Percentiles rank a stretch among this genome's conserved stretches.
These are phyloP conservation scores for Pachyrhizus erosus DNA, from an alignment of 306 rosid species.

Conservation along the genomic window DNA sequence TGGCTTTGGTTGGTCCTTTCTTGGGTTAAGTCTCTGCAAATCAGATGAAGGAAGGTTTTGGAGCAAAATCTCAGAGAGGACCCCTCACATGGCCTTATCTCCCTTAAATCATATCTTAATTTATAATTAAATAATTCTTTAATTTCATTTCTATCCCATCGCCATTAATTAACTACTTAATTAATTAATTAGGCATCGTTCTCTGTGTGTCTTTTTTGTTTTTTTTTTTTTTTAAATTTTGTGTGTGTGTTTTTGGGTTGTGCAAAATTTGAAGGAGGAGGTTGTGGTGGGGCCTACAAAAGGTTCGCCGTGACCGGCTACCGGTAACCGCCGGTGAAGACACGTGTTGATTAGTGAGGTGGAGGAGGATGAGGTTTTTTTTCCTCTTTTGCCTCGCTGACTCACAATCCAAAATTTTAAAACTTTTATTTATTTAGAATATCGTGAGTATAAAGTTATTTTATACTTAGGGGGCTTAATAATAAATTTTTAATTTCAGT, in stretches of 20 bases:
- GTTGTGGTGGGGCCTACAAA: constrained; percentile 49
- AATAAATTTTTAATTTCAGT: no score
- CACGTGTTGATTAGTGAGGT: constrained; percentile 61
- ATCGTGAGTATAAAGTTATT: neutral
- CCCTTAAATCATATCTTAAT: constrained; percentile 53
- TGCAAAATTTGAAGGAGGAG: constrained; percentile 37
- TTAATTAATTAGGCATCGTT: constrained; percentile 4
- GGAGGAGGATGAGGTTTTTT: neutral
- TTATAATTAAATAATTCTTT: constrained; percentile 37
- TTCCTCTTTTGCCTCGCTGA: constrained; percentile 32
- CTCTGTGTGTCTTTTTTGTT: neutral
- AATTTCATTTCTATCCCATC: neutral
- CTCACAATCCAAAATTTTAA: constrained; percentile 3
- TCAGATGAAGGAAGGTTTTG: constrained; percentile 58
- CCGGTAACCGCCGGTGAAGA: constrained; percentile 45
- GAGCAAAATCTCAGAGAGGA: constrained; percentile 54
- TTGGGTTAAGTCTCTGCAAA: constrained; percentile 72
- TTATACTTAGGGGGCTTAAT: neutral
- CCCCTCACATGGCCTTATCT: constrained; percentile 53
- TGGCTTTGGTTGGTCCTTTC: constrained; percentile 52
- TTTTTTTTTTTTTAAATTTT: neutral
- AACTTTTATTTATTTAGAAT: neutral
- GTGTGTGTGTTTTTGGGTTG: constrained; percentile 27
- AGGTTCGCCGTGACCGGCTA: constrained; percentile 46
- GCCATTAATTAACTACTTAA: neutral